These are phyloP conservation scores for Amanita rimosa DNA, from an alignment of 768 basidiomycete species.

Conservation along the genomic window DNA sequence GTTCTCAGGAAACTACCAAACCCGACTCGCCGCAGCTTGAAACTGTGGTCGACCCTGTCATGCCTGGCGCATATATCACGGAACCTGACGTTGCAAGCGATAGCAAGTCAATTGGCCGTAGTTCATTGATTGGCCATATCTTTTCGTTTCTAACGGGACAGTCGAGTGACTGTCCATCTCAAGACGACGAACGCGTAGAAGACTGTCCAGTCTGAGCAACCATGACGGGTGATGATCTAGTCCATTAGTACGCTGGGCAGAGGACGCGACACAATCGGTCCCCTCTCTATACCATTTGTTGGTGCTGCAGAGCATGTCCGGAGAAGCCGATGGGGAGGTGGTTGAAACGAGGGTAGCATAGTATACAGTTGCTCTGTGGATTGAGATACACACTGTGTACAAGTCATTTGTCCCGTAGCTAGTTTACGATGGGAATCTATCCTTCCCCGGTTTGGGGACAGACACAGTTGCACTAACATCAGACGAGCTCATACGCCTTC, in stretches of 20 bases:
- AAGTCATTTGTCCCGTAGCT: neutral
- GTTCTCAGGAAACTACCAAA: neutral
- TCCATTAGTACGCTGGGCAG: neutral
- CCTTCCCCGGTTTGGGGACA: slow-evolving; percentile 20
- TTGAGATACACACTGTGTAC: neutral
- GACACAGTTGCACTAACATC: slow-evolving; percentile 28
- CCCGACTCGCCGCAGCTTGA: neutral
- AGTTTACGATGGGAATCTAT: slow-evolving; percentile 10
- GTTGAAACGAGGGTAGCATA: neutral
- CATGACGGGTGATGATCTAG: neutral
- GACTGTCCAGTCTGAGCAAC: neutral
- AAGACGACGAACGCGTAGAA: neutral
- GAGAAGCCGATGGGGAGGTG: neutral
- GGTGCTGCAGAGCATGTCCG: neutral
- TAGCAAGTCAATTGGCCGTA: neutral
- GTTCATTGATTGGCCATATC: neutral
- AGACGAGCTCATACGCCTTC: slow-evolving; percentile 25
- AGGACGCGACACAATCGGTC: neutral
- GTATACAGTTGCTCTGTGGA: neutral
- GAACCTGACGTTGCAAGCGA: neutral
- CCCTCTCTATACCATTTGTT: neutral
- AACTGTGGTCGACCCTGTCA: neutral
- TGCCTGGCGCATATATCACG: neutral
- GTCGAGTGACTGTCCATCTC: neutral
- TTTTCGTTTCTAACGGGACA: neutral